Base-by-base conservation (phyloP, 2,329 filamentous ascomycete species). In the Teratosphaeria pseudoeucalypti region DNA sequence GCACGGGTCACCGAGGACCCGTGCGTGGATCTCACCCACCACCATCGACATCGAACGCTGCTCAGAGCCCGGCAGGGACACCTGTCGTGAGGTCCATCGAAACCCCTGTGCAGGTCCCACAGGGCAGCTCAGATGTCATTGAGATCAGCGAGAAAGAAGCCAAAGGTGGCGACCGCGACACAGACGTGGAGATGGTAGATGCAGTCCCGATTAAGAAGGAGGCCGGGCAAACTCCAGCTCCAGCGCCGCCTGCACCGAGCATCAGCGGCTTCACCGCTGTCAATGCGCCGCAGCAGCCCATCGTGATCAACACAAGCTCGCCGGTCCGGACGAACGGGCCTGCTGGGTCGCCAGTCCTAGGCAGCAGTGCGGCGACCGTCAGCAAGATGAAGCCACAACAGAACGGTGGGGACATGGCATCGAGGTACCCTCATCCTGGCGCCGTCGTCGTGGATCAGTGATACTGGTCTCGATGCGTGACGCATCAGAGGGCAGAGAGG, bases 1-100 rank as follows among this genome's bases (percentile, higher is more conserved):
- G 43, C 34, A 60, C 57, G 6, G 61, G 62, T 11, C 65, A 62
- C 49, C 58, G 62, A 59, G 64, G 64, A 11, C 61, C 63, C 3
- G 63, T 66, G 65, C 62, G 60, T 54, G 64, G 55, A 7, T 34
- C 62, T 57, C 60, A 58, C 52, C 14, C 53, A 14, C 58, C 54
- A 49, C 37, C 57, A 27, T 37, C 26, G 12, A 47, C 39, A 16
- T 27, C 34, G 12, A 29, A 57, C 12, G 16, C 16, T 6, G 43
- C 14, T 49, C 23, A 52, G 10, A 26, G 56, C 26, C 39, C 54
- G 5, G 37, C 32, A 27, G 34, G 29, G 5, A 37, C 29, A 16
- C n/a, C 55, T 37, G 59, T 59, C 26, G 34, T 52, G 26, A 54
- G 32, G 43, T 61, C 60, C 6, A 61, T 61, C 43, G 60, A 61